Base-by-base conservation (phyloP, 768 basidiomycete genomes). In the Lanmaoa rubissima region DNA sequence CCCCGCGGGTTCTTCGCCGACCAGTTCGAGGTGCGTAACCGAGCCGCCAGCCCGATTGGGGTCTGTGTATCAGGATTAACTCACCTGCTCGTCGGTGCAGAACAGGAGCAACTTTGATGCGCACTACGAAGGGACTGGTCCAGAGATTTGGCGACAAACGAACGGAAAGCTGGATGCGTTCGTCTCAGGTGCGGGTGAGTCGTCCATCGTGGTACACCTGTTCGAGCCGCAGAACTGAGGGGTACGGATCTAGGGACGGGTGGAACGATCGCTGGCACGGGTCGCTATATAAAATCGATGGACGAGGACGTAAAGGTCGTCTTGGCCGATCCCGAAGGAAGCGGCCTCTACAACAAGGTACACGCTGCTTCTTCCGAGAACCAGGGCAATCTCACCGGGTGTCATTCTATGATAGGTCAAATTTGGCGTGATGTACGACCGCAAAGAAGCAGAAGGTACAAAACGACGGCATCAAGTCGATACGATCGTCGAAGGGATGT, bases 401-500 rank as follows among this genome's bases (percentile, higher is more conserved):
- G 4, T 21, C 40, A n/a, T 38, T 19, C 13, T 4, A 5, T 53
- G 5, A 39, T 48, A 90, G 88, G 83, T 97, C 51, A 92, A 91
- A 74, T 82, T 87, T 61, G 94, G 93, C 5, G 97, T 98, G 8
- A 92, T 99, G 94, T 99, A 87, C 66, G 91, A 96, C 67, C 78
- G 73, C n/a, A 91, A 82, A 60, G 96, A 99, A 76, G 86, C 85
- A 40, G 96, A 99, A 74, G 96, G 97, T 6, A 96, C 87, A 10
- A 94, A 92, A 66, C 74, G 97, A 64, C 78, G 96, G 55, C 92
- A 96, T 68, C 94, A 96, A 71, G 93, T 98, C 14, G 96, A 98
- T 66, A 96, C 94, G 1, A 85, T 97, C 17, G 93, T 97, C n/a
- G 92, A 93, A 74, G 91, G 92, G 56, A 92, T 94, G 88, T 90